These are phyloP conservation scores for Ophiocordyceps robertsii DNA, from an alignment of 2,329 filamentous ascomycete genomes.

Conservation along the genomic window DNA sequence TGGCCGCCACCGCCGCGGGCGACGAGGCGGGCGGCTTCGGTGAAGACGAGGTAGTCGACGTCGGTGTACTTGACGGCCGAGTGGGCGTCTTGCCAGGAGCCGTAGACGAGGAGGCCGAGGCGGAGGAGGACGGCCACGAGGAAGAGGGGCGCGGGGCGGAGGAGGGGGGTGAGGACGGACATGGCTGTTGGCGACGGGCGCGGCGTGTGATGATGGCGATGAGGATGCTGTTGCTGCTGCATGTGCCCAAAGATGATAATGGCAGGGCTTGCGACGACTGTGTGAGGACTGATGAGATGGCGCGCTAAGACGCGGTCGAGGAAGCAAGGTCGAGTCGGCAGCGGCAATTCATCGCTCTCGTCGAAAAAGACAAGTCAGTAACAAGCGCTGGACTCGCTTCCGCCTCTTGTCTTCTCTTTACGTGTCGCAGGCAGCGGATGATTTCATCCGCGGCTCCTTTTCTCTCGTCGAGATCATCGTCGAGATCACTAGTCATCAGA, in stretches of 20 bases:
- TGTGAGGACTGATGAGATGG: not conserved
- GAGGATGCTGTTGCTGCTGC: not conserved
- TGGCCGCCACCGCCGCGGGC: constrained; percentile 18
- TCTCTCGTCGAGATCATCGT: too few species aligned
- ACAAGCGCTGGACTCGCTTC: too few species aligned
- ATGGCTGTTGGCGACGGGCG: not conserved
- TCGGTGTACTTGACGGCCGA: constrained; percentile 96
- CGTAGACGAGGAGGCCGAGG: constrained; percentile 65
- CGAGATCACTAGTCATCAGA: too few species aligned
- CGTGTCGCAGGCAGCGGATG: too few species aligned
- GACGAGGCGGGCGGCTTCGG: constrained; percentile 75
- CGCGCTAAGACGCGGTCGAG: too few species aligned
- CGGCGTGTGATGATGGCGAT: not conserved
- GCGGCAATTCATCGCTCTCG: constrained; percentile 1
- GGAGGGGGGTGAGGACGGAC: constrained; percentile 8
- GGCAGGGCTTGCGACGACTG: not conserved
- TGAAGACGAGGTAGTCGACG: constrained; percentile 98
- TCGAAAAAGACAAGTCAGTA: not conserved
- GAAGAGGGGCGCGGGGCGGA: constrained; percentile 35
- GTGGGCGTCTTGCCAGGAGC: constrained; percentile 81
- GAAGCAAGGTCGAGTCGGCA: too few species aligned
- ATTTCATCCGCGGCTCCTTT: too few species aligned
- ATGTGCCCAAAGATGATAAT: too few species aligned
- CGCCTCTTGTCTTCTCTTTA: too few species aligned
- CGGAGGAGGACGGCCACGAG: constrained; percentile 51